Percentiles rank a stretch among this genome's conserved stretches.
Evolutionary conservation across 371 early-diverging fungal species (phyloP).

Genomic region (Apophysomyces elegans): DNA sequence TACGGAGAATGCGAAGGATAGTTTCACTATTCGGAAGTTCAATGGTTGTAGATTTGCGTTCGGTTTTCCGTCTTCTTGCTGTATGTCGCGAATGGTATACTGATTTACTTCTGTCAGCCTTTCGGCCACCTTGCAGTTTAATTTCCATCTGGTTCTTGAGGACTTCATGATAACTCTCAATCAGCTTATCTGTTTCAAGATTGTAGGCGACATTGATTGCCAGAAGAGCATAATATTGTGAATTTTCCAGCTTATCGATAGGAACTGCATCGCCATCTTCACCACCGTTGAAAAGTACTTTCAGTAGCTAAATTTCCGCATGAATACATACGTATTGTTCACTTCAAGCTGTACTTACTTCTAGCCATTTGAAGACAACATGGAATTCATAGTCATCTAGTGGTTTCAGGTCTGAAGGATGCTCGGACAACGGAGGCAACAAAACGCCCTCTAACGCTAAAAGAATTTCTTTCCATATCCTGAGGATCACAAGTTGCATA

Average conservation of each 20-base stretch:
- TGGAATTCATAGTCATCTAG: constrained; percentile 63
- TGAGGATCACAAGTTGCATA: constrained; percentile 72
- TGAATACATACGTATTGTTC: not conserved
- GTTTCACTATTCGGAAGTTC: constrained; percentile 45
- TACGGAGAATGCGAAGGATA: constrained; percentile 41
- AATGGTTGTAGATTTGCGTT: constrained; percentile 13
- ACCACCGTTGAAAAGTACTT: constrained; percentile 83
- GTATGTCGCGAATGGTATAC: constrained; percentile 29
- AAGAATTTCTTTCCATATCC: constrained; percentile 82
- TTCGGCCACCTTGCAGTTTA: constrained; percentile 22
- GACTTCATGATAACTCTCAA: constrained; percentile 49
- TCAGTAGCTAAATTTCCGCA: constrained; percentile 56
- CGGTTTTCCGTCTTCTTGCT: constrained; percentile 19
- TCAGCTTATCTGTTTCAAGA: constrained; percentile 53
- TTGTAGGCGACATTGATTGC: constrained; percentile 60
- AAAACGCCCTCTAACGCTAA: constrained; percentile 65
- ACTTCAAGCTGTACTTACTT: constrained; percentile 33
- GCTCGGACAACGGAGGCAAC: constrained; percentile 77
- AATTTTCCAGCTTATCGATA: constrained; percentile 63
- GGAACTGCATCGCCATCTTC: constrained; percentile 78
- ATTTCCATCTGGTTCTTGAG: constrained; percentile 32
- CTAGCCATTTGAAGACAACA: constrained; percentile 67
- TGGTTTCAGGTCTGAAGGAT: constrained; percentile 55
- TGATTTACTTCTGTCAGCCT: constrained; percentile 25
- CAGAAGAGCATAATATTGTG: constrained; percentile 65